A percentile compares a stretch with the other conserved stretches of the same genome.
Conservation (phyloP, 768 basidiomycete genomes). For the Panaeolus papilionaceus region DNA sequence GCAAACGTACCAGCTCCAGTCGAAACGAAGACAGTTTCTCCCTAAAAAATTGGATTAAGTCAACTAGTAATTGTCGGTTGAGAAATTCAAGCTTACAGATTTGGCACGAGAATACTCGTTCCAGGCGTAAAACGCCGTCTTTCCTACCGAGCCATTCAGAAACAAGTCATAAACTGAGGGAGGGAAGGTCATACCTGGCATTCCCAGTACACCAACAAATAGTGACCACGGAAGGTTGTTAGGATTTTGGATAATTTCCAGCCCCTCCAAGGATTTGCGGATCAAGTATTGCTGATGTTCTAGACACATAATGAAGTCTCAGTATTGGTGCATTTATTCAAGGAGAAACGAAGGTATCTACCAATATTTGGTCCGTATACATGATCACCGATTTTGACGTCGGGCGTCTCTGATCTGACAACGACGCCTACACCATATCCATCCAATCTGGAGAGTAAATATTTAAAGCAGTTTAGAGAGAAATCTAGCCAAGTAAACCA, state of each 20-base stretch:
- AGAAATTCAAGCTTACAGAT: slow-evolving; percentile 31
- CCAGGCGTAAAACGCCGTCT: slow-evolving; percentile 48
- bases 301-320: slow-evolving; percentile 19
- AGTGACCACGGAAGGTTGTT: slow-evolving; percentile 53
- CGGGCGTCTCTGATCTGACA: slow-evolving; percentile 44
- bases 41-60: slow-evolving; percentile 28
- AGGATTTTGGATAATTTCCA: slow-evolving; percentile 44
- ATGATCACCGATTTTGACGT: slow-evolving; percentile 45
- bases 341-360: background rate
- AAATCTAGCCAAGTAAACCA: no score
- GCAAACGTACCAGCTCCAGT: slow-evolving; percentile 41
- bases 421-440: slow-evolving; percentile 50
- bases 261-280: slow-evolving; percentile 25
- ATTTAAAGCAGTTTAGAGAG: background rate
- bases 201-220: slow-evolving; percentile 58
- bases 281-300: slow-evolving; percentile 50
- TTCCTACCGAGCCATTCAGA: slow-evolving; percentile 29
- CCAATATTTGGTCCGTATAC: background rate
- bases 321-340: background rate
- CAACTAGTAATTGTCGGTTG: background rate
- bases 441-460: slow-evolving; percentile 14
- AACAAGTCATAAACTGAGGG: background rate
- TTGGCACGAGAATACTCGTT: slow-evolving; percentile 45
- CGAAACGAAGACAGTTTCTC: slow-evolving; percentile 48
- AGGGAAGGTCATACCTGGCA: slow-evolving; percentile 48